Evolutionary conservation across 805 yeast genomes (phyloP).

Genomic region (Candida multigemmis): DNA sequence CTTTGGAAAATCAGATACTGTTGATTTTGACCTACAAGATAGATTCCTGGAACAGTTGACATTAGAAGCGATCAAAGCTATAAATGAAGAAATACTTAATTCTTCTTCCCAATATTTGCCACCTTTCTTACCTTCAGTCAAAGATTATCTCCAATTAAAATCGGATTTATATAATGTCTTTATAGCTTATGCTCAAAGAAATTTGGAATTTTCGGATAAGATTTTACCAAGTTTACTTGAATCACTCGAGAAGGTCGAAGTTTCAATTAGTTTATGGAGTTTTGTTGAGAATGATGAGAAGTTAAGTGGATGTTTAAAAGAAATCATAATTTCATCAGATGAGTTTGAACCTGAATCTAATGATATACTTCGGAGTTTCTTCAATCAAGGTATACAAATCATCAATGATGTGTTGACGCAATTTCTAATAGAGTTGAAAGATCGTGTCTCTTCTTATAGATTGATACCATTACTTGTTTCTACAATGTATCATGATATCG

Average conservation of each 20-base stretch:
- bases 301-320: constrained; percentile 3
- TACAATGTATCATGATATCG: constrained; percentile 22
- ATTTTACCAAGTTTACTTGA: constrained; percentile 27
- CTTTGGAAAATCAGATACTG: constrained; percentile 39
- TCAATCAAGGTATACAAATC: constrained; percentile 11
- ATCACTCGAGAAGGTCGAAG: constrained; percentile 26
- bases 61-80: constrained; percentile 31
- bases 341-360: constrained; percentile 3
- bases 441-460: no score
- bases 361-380: constrained; percentile 17
- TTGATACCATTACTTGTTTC: no score
- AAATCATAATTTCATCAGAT: constrained; percentile 2
- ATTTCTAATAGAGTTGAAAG: constrained; percentile 16
- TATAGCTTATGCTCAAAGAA: constrained; percentile 33
- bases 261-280: constrained; percentile 38
- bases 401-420: constrained; percentile 19
- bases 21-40: constrained; percentile 33
- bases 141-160: constrained; percentile 44
- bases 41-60: constrained; percentile 9
- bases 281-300: constrained; percentile 6
- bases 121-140: constrained; percentile 39
- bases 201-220: constrained; percentile 25
- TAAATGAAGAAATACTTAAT: constrained; percentile 47
- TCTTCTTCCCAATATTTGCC: constrained; percentile 53
- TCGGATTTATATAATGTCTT: constrained; percentile 34